Conservation (phyloP, 768 basidiomycete genomes). For the Clitopilus hobsonii region DNA sequence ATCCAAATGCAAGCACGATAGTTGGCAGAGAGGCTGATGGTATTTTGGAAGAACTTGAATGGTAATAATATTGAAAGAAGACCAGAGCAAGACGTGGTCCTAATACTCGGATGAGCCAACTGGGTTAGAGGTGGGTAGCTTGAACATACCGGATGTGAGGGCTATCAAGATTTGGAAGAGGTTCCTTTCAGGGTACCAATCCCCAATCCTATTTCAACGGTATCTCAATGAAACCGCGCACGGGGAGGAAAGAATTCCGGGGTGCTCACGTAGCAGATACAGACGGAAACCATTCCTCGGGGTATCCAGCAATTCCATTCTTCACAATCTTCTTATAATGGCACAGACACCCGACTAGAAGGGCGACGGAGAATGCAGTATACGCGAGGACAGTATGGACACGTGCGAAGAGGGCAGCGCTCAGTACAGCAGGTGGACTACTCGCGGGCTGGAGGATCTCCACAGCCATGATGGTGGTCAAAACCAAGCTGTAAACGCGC, state of each 20-base stretch:
- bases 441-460: not conserved
- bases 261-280: conserved; percentile 81
- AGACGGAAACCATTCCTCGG: conserved; percentile 88
- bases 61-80: conserved; percentile 56
- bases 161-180: conserved; percentile 88
- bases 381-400: conserved; percentile 64
- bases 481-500: not conserved
- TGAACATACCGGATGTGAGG: conserved; percentile 58
- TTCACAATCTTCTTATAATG: conserved; percentile 84
- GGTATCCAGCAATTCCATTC: conserved; percentile 78
- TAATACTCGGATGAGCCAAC: conserved; percentile 16
- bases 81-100: conserved; percentile 75
- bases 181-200: conserved; percentile 85
- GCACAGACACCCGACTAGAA: conserved; percentile 59
- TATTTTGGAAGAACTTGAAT: conserved; percentile 25
- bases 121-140: not conserved
- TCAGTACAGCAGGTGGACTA: conserved; percentile 21
- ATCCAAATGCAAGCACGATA: conserved; percentile 54
- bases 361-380: conserved; percentile 59
- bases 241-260: not conserved
- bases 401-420: conserved; percentile 53
- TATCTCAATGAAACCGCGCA: conserved; percentile 3
- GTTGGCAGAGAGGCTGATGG: conserved; percentile 39
- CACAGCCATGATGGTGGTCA: not conserved
- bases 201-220: conserved; percentile 61